phyloP scores from a whole-genome alignment of 805 yeast genomes.

The Schizosaccharomyces cryophilus region DNA sequence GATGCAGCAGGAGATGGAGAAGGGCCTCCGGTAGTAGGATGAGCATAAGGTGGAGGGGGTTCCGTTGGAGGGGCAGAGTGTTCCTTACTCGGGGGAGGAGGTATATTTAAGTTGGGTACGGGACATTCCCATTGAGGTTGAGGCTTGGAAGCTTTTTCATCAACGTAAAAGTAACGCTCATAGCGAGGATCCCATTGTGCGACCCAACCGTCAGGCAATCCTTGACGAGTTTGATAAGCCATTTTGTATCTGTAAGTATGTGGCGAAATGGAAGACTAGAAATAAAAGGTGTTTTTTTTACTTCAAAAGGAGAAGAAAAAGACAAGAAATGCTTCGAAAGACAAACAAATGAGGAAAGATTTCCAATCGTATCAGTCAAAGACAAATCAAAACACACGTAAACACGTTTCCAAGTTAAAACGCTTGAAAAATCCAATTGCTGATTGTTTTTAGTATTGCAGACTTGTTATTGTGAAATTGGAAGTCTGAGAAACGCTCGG shows the following conservation, averaged over 20 bases:
- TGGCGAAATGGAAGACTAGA: background rate
- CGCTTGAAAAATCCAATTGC: no score
- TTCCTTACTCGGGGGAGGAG: background rate
- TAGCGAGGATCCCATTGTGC: conserved; percentile 3
- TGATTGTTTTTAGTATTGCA: no score
- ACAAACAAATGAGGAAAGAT: no score
- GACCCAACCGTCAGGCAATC: conserved; percentile 2
- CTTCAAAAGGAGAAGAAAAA: no score
- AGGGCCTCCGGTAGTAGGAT: background rate
- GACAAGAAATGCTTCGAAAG: no score
- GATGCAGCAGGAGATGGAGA: background rate
- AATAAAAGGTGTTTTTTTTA: no score
- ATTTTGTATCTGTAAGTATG: background rate
- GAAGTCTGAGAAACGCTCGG: no score
- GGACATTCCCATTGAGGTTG: conserved; percentile 1
- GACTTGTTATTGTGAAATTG: no score
- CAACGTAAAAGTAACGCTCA: background rate
- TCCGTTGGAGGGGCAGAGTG: background rate
- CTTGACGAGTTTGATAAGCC: conserved; percentile 1
- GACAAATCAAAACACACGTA: no score
- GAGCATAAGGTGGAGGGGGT: background rate
- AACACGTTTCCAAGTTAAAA: no score
- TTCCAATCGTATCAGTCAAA: no score
- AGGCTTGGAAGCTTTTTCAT: background rate
- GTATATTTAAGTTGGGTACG: background rate